A percentile compares a stretch with the other conserved stretches of the same genome.
These are phyloP conservation scores for Stephania cephalantha DNA, from an alignment of 164 flowering plant species.

Conservation along the genomic window DNA sequence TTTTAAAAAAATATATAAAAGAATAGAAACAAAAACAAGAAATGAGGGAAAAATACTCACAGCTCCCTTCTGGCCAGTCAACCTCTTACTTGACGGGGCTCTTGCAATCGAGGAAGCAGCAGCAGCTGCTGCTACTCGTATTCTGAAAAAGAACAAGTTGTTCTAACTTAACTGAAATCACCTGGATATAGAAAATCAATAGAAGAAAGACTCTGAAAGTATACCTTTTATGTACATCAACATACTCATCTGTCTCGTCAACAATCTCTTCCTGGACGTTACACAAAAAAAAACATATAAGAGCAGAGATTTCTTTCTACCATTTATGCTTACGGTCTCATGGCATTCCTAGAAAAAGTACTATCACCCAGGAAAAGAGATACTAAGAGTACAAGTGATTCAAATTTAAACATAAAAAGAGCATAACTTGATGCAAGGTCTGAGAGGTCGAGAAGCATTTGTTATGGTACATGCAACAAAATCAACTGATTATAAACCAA, in stretches of 20 bases:
- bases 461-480: not conserved
- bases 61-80: conserved; percentile 34
- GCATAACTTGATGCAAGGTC: too few species aligned
- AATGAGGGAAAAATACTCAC: conserved; percentile 20
- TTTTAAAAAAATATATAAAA: not conserved
- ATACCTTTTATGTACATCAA: conserved; percentile 68
- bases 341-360: not conserved
- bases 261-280: conserved; percentile 65
- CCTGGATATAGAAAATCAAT: not conserved
- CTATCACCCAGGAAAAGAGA: too few species aligned
- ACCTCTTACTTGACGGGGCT: conserved; percentile 46
- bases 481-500: not conserved
- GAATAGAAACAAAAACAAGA: not conserved
- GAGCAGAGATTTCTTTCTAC: not conserved
- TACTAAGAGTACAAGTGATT: too few species aligned
- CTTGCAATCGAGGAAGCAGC: conserved; percentile 68
- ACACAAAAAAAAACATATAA: not conserved
- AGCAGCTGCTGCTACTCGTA: conserved; percentile 66
- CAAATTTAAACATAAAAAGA: too few species aligned
- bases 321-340: not conserved
- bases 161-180: not conserved
- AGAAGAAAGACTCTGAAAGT: not conserved
- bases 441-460: too few species aligned
- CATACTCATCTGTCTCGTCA: conserved; percentile 65
- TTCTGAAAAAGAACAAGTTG: conserved; percentile 29